phyloP scores from a whole-genome alignment of 2,329 filamentous ascomycete genomes.

The Penicillium sp. region DNA sequence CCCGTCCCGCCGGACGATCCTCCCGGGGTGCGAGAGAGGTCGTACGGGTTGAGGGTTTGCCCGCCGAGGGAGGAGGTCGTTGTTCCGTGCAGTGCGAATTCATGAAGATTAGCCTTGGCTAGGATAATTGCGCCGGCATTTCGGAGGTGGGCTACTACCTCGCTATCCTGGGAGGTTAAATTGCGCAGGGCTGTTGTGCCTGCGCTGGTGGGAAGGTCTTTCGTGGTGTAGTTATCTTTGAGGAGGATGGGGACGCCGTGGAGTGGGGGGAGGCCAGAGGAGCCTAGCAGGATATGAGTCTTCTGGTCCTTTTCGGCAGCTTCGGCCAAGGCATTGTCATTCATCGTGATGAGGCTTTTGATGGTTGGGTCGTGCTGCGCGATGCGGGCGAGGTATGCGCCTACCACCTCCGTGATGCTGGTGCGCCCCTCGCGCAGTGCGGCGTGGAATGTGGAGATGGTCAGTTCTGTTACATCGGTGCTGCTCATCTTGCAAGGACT shows the following conservation, averaged over 20 bases:
- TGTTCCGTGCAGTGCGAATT: conserved; percentile 67
- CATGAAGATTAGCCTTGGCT: conserved; percentile 66
- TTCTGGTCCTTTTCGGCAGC: conserved; percentile 57
- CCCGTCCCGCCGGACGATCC: conserved; percentile 68
- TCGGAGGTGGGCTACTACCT: conserved; percentile 55
- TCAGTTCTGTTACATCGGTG: conserved; percentile 52
- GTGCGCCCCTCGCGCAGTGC: conserved; percentile 58
- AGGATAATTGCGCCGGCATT: conserved; percentile 61
- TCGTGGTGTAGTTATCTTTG: conserved; percentile 67
- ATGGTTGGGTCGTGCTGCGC: conserved; percentile 60
- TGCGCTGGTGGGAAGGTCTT: conserved; percentile 62
- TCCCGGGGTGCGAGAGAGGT: conserved; percentile 66
- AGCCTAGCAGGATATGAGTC: conserved; percentile 6
- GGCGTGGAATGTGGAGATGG: conserved; percentile 61
- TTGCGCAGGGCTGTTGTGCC: conserved; percentile 56
- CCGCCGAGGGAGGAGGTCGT: conserved; percentile 66
- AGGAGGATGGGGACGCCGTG: conserved; percentile 66
- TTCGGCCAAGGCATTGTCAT: conserved; percentile 51
- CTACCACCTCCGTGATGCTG: conserved; percentile 60
- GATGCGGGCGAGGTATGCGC: conserved; percentile 61
- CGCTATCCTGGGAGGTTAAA: conserved; percentile 51
- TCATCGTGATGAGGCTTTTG: conserved; percentile 62
- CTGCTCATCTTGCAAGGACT: neutral
- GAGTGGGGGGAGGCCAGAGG: conserved; percentile 35
- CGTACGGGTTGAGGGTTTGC: conserved; percentile 70